Percentiles rank a stretch among this genome's conserved stretches.
phyloP scores from a whole-genome alignment of 768 basidiomycete genomes.

The Mycena crocata region DNA sequence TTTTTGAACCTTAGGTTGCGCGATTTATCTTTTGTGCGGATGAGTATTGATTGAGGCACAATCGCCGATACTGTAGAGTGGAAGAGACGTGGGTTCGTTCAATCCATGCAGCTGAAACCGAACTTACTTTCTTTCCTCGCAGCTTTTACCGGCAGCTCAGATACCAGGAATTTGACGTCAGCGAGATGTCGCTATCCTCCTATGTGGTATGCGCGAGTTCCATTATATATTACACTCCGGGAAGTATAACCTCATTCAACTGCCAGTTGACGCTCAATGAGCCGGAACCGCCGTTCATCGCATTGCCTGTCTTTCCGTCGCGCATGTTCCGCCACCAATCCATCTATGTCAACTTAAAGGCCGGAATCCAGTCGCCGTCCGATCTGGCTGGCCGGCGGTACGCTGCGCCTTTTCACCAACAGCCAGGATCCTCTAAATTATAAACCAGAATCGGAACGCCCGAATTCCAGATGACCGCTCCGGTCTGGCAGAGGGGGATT shows the following conservation, averaged over 20 bases:
- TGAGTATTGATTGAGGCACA: too few relatives aligned
- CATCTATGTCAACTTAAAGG: constrained; percentile 33
- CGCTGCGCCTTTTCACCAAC: too few relatives aligned
- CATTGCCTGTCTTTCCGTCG: constrained; percentile 34
- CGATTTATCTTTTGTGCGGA: too few relatives aligned
- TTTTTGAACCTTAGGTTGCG: constrained; percentile 31
- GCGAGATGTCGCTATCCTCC: constrained; percentile 33
- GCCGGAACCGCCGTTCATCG: constrained; percentile 31
- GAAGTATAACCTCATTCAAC: too few relatives aligned
- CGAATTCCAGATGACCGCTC: constrained; percentile 38
- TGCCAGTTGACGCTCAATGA: constrained; percentile 31
- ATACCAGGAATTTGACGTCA: constrained; percentile 35
- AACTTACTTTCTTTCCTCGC: neutral
- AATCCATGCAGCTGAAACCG: too few relatives aligned
- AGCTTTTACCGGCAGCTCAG: constrained; percentile 36
- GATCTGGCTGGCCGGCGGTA: constrained; percentile 30
- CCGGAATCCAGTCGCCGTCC: constrained; percentile 29
- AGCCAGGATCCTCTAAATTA: too few relatives aligned
- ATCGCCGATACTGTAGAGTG: constrained; percentile 15
- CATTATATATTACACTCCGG: too few relatives aligned
- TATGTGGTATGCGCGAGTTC: constrained; percentile 29
- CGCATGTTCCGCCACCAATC: constrained; percentile 37
- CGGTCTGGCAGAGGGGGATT: constrained; percentile 36
- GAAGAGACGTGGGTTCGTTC: constrained; percentile 30
- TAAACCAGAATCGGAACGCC: constrained; percentile 36